Base-by-base conservation (phyloP, 2,329 filamentous ascomycete genomes). In the Trichocomaceae sp. region DNA sequence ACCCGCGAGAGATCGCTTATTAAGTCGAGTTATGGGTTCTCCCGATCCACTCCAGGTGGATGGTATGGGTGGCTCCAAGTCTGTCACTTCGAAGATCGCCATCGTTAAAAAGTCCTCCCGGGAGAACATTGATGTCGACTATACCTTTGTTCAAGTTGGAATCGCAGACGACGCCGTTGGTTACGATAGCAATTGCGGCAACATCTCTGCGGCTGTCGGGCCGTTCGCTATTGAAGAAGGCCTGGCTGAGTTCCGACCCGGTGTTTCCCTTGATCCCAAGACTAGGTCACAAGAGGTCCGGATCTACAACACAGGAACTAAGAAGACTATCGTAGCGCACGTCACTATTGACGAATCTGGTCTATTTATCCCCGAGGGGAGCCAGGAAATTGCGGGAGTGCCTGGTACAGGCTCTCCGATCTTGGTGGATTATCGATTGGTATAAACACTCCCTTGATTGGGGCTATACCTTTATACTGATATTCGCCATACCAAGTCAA, bases 221-320 rank as follows among this genome's bases (percentile, higher is more conserved):
- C 58, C 59, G 2, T 61, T 57, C 26, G 58, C 59, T 7, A 58
- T 61, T 35, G 53, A 59, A 29, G 57, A 61, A 49, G 59, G 58
- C n/a, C 31, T 61, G 2, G 52, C 56, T 15, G 35, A 39, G 15
- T 17, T 46, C 35, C 17, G 52, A 9, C 45, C 52, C 13, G 59
- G 59, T 31, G 44, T 51, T 12, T 56, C 39, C 13, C 33, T 47
- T 47, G 55, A 58, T n/a, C 44, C 48, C 13, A 26, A 22, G 2
- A n/a, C 54, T 7, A 47, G 35, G n/a, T 51, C 57, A 5, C 59
- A 57, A 52, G 50, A 57, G 35, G 53, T 61, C 31, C 31, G 56
- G 20, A 58, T 61, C n/a, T 57, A 48, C 45, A 59, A 59, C 33
- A 61, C 59, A 9, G 54, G 54, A 5, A 58, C 58, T 1, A 48